Evolutionary conservation across 116 monocot species (phyloP).

Genomic region (Posidonia oceanica): DNA sequence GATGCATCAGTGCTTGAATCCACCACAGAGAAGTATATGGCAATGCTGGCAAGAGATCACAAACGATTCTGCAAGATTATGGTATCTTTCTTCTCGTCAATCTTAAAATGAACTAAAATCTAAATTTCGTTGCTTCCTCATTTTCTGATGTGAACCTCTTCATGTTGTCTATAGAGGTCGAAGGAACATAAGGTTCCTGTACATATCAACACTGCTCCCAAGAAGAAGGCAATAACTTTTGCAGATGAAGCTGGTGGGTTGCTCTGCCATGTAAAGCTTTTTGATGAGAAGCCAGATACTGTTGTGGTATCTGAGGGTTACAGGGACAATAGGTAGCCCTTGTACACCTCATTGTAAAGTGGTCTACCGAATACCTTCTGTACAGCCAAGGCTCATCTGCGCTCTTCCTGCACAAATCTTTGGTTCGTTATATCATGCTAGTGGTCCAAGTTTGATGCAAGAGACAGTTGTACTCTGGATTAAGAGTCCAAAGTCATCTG

Average conservation of each 20-base stretch:
- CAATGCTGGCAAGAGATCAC: slow-evolving; percentile 66
- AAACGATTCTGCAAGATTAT: slow-evolving; percentile 86
- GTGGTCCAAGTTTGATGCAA: too few species aligned
- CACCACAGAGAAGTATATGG: slow-evolving; percentile 47
- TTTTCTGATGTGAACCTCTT: background rate
- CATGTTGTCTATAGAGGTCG: slow-evolving; percentile 22
- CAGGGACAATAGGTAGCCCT: background rate
- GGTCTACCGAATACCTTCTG: too few species aligned
- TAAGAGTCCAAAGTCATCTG: too few species aligned
- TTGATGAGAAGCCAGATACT: slow-evolving; percentile 11
- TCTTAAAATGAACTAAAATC: background rate
- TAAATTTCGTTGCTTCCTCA: background rate
- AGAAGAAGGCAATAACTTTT: slow-evolving; percentile 63
- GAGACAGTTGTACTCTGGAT: too few species aligned
- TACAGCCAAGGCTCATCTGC: too few species aligned
- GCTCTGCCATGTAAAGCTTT: slow-evolving; percentile 64
- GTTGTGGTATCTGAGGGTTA: background rate
- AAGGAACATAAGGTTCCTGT: slow-evolving; percentile 21
- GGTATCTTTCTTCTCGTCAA: slow-evolving; percentile 25
- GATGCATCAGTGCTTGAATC: slow-evolving; percentile 56
- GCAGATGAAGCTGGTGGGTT: slow-evolving; percentile 84
- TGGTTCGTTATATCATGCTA: too few species aligned
- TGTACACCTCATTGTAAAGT: too few species aligned
- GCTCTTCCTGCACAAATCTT: too few species aligned
- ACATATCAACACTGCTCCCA: slow-evolving; percentile 18